Conservation (phyloP, 305 asterid species). For the Fraxinus baroniana region DNA sequence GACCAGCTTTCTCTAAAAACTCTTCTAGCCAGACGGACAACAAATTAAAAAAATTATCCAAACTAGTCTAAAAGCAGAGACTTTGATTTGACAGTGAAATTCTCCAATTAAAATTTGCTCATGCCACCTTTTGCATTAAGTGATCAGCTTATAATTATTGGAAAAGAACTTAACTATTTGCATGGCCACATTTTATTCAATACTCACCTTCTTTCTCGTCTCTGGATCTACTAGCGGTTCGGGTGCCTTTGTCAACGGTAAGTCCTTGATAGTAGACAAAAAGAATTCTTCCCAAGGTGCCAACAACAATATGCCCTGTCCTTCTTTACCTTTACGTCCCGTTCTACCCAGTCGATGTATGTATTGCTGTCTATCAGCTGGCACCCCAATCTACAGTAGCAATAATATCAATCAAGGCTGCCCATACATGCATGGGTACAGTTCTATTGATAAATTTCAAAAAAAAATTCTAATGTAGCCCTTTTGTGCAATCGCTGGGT, state of each 20-base stretch:
- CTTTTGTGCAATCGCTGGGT: not conserved
- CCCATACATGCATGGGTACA: not conserved
- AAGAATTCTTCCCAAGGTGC: slow-evolving; percentile 99
- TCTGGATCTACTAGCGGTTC: slow-evolving; percentile 79
- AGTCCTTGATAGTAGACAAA: slow-evolving; percentile 69
- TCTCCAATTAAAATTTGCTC: not conserved
- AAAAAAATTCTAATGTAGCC: not conserved
- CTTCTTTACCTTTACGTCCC: slow-evolving; percentile 96
- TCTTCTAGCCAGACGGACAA: not conserved
- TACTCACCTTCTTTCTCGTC: slow-evolving; percentile 60
- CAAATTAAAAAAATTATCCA: not conserved
- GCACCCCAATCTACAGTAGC: slow-evolving; percentile 71
- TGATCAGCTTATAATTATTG: not conserved
- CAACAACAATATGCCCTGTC: slow-evolving; percentile 79
- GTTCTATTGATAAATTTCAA: not conserved
- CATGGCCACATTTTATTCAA: not conserved
- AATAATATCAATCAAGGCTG: slow-evolving; percentile 8
- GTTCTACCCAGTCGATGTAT: slow-evolving; percentile 96
- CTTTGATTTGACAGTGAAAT: not conserved
- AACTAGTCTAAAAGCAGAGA: not conserved
- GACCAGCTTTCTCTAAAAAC: not conserved
- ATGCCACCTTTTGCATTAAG: not conserved
- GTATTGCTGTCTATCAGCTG: slow-evolving; percentile 88
- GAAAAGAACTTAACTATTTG: not conserved
- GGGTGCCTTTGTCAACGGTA: slow-evolving; percentile 74